Evolutionary conservation across 805 yeast species (phyloP), one percentile per base, ranked within the genome.

Genomic region (Hanseniaspora valbyensis): DNA sequence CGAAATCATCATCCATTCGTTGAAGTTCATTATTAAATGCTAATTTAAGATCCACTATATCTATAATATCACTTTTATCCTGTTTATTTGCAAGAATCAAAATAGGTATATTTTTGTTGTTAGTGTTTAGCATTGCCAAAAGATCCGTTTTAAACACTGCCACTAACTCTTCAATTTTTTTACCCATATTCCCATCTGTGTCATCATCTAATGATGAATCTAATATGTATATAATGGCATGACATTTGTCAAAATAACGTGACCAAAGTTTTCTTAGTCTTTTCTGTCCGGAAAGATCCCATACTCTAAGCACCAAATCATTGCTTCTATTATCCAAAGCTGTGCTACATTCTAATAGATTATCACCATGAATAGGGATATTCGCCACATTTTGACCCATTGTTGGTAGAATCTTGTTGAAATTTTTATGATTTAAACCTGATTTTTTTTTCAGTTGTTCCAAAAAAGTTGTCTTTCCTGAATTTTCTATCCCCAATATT

Each of bases 281-380:
- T 61, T 80, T 81, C 65, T 90, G 98, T 12, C 98, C 98, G 10
- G 97, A 97, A 37, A 90, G 79, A 64, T 90, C 98, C 97, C 97
- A 90, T 59, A 92, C 77, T 61, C 88, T 89, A 51, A 92, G 28
- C 16, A 50, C 69, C 46, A 71, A 68, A 52, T 74, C 68, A 51
- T 69, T 71, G 6, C 58, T 57, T 39, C 44, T 39, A 13, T 25
- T 40, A 28, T 39, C 42, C 9, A 39, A 25, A 2, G 42, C 18
- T 3, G 19, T 36, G 9, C 19, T 46, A 14, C 21, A 28, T 16
- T 34, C 42, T 16, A 32, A 21, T n/a, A 33, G 7, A 5, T 39
- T 25, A 2, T 34, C 36, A 12, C 61, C 59, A n/a, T 63, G 59
- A 13, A 66, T 58, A 1, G 66, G 65, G n/a, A 75, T 67, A 9